phyloP scores from a whole-genome alignment of 768 basidiomycete genomes.

The Krasilnikovozyma curviuscula region DNA sequence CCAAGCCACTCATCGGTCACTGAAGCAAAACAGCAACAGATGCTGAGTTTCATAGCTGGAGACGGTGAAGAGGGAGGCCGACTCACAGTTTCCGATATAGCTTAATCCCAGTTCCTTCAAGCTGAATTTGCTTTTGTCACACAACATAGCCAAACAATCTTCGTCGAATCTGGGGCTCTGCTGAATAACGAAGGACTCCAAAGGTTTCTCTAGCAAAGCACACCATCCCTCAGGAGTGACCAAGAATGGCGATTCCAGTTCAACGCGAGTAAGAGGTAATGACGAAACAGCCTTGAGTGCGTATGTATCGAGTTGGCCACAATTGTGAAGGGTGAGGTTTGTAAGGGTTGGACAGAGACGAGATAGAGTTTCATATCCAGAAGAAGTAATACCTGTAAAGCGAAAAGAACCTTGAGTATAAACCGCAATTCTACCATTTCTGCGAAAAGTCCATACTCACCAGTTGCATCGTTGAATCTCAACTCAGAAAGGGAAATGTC shows the following conservation, averaged over 20 bases:
- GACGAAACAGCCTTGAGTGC: slow-evolving; percentile 33
- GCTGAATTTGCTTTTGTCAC: too few relatives aligned
- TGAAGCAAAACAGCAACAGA: too few relatives aligned
- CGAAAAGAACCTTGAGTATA: neutral
- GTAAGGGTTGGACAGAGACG: slow-evolving; percentile 69
- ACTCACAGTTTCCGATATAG: too few relatives aligned
- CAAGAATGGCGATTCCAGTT: slow-evolving; percentile 74
- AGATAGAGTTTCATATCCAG: slow-evolving; percentile 49
- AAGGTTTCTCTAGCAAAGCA: slow-evolving; percentile 46
- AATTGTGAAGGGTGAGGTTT: slow-evolving; percentile 59
- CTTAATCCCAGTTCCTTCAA: too few relatives aligned
- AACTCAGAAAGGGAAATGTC: slow-evolving; percentile 46
- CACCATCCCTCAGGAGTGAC: slow-evolving; percentile 57
- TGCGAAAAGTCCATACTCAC: too few relatives aligned
- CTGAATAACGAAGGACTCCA: slow-evolving; percentile 57
- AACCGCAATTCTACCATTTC: too few relatives aligned
- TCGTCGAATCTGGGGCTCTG: slow-evolving; percentile 10
- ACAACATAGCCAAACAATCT: neutral
- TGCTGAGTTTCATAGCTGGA: too few relatives aligned
- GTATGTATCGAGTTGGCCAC: slow-evolving; percentile 50
- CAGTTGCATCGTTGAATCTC: slow-evolving; percentile 71
- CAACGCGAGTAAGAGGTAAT: slow-evolving; percentile 51
- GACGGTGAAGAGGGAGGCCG: too few relatives aligned
- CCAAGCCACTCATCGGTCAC: slow-evolving; percentile 47
- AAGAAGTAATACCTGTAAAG: slow-evolving; percentile 43